Evolutionary conservation across 768 basidiomycete species (phyloP).

Genomic region (Hypholoma sublateritium): DNA sequence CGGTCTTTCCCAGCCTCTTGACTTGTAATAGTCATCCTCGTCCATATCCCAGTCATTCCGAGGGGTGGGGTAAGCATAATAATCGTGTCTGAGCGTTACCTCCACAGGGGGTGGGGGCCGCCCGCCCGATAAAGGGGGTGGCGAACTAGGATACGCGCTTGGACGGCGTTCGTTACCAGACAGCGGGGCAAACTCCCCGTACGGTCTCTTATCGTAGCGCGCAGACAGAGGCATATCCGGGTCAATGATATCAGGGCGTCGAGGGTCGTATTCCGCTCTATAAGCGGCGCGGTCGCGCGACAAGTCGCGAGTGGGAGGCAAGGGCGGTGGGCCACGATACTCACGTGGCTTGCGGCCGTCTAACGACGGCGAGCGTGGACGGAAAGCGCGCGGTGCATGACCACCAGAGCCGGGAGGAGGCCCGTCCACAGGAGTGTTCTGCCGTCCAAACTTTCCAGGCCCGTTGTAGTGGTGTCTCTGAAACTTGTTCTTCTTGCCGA

Average conservation of each 20-base stretch:
- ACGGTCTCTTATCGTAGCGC: constrained; percentile 34
- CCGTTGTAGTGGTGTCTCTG: constrained; percentile 11
- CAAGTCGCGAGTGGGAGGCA: constrained; percentile 16
- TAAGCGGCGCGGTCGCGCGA: constrained; percentile 37
- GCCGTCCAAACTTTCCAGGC: not conserved
- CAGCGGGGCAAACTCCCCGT: constrained; percentile 16
- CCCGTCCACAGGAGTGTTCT: constrained; percentile 8
- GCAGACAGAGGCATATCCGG: constrained; percentile 25
- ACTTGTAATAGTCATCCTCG: constrained; percentile 38
- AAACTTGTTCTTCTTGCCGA: constrained; percentile 12
- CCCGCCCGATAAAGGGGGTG: constrained; percentile 8
- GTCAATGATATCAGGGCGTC: constrained; percentile 35
- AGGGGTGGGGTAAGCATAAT: constrained; percentile 13
- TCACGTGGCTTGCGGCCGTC: constrained; percentile 19
- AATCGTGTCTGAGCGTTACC: constrained; percentile 15
- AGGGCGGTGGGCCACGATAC: constrained; percentile 15
- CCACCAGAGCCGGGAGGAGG: constrained; percentile 7
- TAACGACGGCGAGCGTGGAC: constrained; percentile 17
- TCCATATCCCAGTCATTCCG: constrained; percentile 29
- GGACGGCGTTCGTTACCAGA: constrained; percentile 1
- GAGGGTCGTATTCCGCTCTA: constrained; percentile 39
- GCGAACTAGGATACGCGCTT: constrained; percentile 8
- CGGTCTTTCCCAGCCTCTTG: constrained; percentile 36
- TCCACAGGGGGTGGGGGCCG: constrained; percentile 6
- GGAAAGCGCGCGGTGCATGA: constrained; percentile 9